A percentile compares a stretch with the other conserved stretches of the same genome.
Evolutionary conservation across 768 basidiomycete genomes (phyloP).

Genomic region (Holtermanniella nyarrowii): DNA sequence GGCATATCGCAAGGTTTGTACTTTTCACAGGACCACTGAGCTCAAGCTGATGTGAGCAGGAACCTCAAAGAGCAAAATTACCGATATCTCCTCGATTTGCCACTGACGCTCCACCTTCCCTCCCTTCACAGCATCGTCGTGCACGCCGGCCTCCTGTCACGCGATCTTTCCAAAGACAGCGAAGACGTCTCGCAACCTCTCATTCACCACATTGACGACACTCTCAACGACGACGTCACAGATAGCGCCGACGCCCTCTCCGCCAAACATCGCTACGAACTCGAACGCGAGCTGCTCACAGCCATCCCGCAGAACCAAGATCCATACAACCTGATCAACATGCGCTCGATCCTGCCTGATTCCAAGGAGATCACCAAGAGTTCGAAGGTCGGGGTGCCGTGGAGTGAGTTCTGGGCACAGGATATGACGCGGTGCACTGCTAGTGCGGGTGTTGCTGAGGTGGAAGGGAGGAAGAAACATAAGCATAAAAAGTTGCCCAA

Average conservation of each 20-base stretch:
- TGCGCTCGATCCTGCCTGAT: conserved; percentile 50
- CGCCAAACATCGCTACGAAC: conserved; percentile 44
- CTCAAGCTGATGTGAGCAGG: conserved; percentile 25
- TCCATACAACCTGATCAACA: conserved; percentile 67
- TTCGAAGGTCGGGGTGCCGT: conserved; percentile 53
- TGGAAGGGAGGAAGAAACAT: conserved; percentile 2
- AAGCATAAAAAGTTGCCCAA: conserved; percentile 9
- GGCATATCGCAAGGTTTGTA: conserved; percentile 55
- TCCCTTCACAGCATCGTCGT: conserved; percentile 64
- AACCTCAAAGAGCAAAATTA: conserved; percentile 56
- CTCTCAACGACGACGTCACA: conserved; percentile 8
- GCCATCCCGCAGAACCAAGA: conserved; percentile 65
- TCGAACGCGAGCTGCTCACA: conserved; percentile 59
- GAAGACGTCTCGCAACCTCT: conserved; percentile 59
- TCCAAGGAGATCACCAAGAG: conserved; percentile 43
- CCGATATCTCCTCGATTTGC: conserved; percentile 63
- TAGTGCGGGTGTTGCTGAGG: conserved; percentile 1
- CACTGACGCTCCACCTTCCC: conserved; percentile 64
- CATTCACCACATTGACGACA: conserved; percentile 41
- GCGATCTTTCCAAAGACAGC: conserved; percentile 52
- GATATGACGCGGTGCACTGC: conserved; percentile 37
- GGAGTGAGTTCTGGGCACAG: conserved; percentile 59
- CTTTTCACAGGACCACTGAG: background rate
- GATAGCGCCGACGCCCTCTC: conserved; percentile 28
- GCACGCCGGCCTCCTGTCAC: conserved; percentile 72